phyloP scores from a whole-genome alignment of 192 early-diverging fungal genomes.

The Gryganskiella cystojenkinii region DNA sequence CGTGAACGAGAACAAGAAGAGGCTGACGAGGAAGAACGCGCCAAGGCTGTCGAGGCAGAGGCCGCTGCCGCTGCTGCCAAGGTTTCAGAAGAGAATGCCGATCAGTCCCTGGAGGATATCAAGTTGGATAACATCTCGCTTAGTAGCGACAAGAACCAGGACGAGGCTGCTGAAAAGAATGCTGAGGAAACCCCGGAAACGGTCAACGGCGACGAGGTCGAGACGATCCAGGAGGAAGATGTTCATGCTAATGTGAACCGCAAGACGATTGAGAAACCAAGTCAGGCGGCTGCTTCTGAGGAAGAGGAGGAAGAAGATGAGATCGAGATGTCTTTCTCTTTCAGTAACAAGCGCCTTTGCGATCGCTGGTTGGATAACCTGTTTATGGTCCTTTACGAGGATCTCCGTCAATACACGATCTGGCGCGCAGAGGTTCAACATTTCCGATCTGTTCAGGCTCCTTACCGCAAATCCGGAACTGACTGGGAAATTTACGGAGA shows the following conservation, averaged over 20 bases:
- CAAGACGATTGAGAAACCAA: constrained; percentile 61
- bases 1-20: constrained; percentile 48
- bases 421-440: constrained; percentile 90
- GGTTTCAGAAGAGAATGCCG: constrained; percentile 24
- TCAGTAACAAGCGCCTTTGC: constrained; percentile 96
- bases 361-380: constrained; percentile 99
- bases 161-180: constrained; percentile 47
- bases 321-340: constrained; percentile 72
- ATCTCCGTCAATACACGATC: constrained; percentile 93
- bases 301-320: constrained; percentile 48
- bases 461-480: constrained; percentile 92
- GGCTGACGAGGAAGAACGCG: constrained; percentile 28
- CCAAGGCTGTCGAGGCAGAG: constrained; percentile 25
- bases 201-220: constrained; percentile 53
- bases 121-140: constrained; percentile 46
- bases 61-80: constrained; percentile 13
- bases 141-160: constrained; percentile 35
- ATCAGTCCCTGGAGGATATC: constrained; percentile 45
- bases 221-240: constrained; percentile 30
- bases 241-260: constrained; percentile 37
- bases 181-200: constrained; percentile 56
- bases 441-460: constrained; percentile 75
- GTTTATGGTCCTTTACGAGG: constrained; percentile 98
- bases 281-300: constrained; percentile 43
- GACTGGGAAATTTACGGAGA: constrained; percentile 99